A percentile compares a stretch with the other conserved stretches of the same genome.
phyloP scores from a whole-genome alignment of 495 filamentous ascomycete species.

The Penicillium cosmopolitanum region DNA sequence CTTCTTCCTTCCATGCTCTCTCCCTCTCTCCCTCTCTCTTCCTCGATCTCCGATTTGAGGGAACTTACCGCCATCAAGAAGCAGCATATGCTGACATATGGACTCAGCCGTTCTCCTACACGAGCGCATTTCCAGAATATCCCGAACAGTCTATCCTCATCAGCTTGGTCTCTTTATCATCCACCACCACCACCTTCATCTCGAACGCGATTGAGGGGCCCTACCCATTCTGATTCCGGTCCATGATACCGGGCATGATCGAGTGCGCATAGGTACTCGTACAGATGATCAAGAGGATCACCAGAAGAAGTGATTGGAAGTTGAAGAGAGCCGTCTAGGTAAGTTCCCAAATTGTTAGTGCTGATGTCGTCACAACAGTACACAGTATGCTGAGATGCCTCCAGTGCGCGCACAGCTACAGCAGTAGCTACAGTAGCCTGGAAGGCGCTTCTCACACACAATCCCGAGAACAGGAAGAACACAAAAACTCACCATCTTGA shows the following conservation, averaged over 20 bases:
- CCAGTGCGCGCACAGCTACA: conserved; percentile 6
- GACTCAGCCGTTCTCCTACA: conserved; percentile 90
- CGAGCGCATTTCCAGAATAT: conserved; percentile 97
- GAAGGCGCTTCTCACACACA: background rate
- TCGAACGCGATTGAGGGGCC: conserved; percentile 17
- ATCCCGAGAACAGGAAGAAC: background rate
- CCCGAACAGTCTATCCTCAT: conserved; percentile 68
- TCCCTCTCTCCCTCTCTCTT: background rate
- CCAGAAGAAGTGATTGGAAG: conserved; percentile 90
- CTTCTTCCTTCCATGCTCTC: background rate
- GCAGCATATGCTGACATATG: conserved; percentile 95
- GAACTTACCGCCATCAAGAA: conserved; percentile 87
- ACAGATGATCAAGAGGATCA: conserved; percentile 93
- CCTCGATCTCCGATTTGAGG: conserved; percentile 3
- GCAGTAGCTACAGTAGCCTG: background rate
- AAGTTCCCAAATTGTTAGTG: conserved; percentile 14
- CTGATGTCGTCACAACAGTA: conserved; percentile 17
- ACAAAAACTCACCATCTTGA: conserved; percentile 26
- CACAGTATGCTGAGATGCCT: conserved; percentile 19
- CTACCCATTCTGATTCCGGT: conserved; percentile 89
- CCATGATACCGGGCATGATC: conserved; percentile 88
- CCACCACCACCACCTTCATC: background rate
- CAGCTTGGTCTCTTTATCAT: conserved; percentile 8
- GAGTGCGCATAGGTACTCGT: conserved; percentile 92
- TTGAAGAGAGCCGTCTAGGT: conserved; percentile 93